These are phyloP conservation scores for Blastobotrys raffinosifermentans DNA, from an alignment of 1,139 yeast genomes.

Conservation along the genomic window DNA sequence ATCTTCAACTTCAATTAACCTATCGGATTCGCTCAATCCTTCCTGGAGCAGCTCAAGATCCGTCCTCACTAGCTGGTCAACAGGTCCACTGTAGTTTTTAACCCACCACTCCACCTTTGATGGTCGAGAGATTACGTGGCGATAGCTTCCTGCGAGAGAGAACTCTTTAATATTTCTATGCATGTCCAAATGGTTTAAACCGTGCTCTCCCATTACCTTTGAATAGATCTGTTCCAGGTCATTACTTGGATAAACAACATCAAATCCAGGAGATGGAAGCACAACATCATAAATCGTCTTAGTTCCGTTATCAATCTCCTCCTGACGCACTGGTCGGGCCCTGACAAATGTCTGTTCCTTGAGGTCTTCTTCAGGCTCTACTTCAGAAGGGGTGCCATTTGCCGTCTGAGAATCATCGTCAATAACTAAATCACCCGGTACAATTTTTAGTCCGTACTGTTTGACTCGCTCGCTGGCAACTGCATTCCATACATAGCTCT, in stretches of 20 bases:
- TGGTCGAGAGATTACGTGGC: conserved; percentile 70
- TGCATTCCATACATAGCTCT: conserved; percentile 88
- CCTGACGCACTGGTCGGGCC: conserved; percentile 67
- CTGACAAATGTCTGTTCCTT: conserved; percentile 48
- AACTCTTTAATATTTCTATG: conserved; percentile 79
- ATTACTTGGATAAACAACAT: conserved; percentile 73
- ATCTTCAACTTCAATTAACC: conserved; percentile 12
- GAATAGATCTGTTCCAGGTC: conserved; percentile 60
- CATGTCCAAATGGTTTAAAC: conserved; percentile 81
- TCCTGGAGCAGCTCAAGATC: conserved; percentile 65
- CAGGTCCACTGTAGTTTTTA: conserved; percentile 54
- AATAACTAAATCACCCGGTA: conserved; percentile 78
- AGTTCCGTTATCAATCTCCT: conserved; percentile 56
- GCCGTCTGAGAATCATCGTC: conserved; percentile 26
- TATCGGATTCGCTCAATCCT: conserved; percentile 25
- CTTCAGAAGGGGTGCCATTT: conserved; percentile 28
- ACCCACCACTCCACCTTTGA: conserved; percentile 56
- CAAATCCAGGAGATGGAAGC: conserved; percentile 92
- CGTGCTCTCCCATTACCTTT: conserved; percentile 71
- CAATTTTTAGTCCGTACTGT: conserved; percentile 61
- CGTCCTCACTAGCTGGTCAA: conserved; percentile 70
- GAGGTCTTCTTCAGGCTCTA: conserved; percentile 58
- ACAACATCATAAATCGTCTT: conserved; percentile 78
- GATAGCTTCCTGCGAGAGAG: conserved; percentile 85
- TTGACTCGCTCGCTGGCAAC: conserved; percentile 76